phyloP scores from a whole-genome alignment of 139 green algal species.

The Auxenochlorella pyrenoidosa region DNA sequence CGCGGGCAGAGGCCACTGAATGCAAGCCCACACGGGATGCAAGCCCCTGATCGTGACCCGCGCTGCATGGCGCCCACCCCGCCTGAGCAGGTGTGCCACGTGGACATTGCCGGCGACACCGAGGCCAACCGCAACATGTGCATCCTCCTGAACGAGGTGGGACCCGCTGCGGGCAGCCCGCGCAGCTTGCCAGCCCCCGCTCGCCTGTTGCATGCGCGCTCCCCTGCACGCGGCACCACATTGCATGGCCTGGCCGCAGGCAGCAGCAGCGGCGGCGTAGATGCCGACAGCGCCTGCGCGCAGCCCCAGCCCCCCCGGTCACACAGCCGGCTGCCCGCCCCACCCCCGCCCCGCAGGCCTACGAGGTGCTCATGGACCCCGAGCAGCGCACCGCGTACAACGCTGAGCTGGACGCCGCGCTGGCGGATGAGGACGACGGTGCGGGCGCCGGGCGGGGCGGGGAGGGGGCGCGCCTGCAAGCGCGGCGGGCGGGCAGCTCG shows the following conservation, averaged over 20 bases:
- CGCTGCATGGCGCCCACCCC: neutral
- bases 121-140: constrained; percentile 82
- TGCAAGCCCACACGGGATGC: no score
- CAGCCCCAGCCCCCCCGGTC: neutral
- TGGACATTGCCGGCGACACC: constrained; percentile 70
- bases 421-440: constrained; percentile 1
- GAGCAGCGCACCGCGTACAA: constrained; percentile 70
- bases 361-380: constrained; percentile 58
- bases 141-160: constrained; percentile 88
- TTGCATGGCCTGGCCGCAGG: no score
- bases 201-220: neutral
- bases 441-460: no score
- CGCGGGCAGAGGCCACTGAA: no score
- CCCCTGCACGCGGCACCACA: neutral
- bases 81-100: constrained; percentile 67
- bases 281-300: no score
- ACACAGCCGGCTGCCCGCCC: neutral
- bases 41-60: no score
- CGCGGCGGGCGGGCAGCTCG: neutral
- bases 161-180: neutral
- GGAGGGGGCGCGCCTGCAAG: no score
- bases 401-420: constrained; percentile 58
- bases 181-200: neutral
- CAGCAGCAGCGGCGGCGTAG: no score
- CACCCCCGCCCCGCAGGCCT: neutral